These are phyloP conservation scores for Mediolabrus comicus DNA, from an alignment of 108 stramenopile species.

Conservation along the genomic window DNA sequence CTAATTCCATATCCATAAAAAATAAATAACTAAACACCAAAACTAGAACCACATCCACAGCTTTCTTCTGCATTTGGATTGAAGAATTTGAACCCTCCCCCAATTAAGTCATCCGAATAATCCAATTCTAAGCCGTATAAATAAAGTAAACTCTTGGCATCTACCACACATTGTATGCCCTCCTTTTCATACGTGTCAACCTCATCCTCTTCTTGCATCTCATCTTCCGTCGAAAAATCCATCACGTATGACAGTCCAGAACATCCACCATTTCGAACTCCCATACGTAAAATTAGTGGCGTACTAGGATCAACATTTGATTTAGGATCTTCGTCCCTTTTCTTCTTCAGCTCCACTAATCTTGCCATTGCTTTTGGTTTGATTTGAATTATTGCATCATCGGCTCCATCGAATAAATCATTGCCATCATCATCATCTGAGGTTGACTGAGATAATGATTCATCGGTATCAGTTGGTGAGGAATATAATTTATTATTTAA, in stretches of 20 bases:
- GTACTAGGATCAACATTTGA: constrained; percentile 24
- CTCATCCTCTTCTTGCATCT: constrained; percentile 82
- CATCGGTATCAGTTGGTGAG: constrained; percentile 14
- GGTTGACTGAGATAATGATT: background rate
- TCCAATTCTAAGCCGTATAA: constrained; percentile 95
- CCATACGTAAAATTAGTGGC: constrained; percentile 85
- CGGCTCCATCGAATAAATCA: constrained; percentile 52
- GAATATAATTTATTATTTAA: background rate
- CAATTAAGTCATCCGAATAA: constrained; percentile 94
- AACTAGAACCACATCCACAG: constrained; percentile 94
- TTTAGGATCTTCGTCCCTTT: constrained; percentile 45
- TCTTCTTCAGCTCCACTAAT: constrained; percentile 71
- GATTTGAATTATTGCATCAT: constrained; percentile 77
- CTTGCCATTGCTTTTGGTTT: constrained; percentile 82
- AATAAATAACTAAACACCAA: constrained; percentile 91
- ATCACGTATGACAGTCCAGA: constrained; percentile 93
- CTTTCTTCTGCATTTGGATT: constrained; percentile 97
- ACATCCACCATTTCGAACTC: constrained; percentile 95
- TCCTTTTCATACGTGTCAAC: constrained; percentile 68
- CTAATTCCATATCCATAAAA: too few relatives aligned
- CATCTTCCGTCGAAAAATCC: constrained; percentile 85
- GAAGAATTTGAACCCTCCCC: constrained; percentile 95
- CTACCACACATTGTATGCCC: constrained; percentile 88
- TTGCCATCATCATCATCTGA: constrained; percentile 2
- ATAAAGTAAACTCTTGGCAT: constrained; percentile 92